Conservation (phyloP, 2,329 filamentous ascomycete genomes). For the Colletotrichum incanum region DNA sequence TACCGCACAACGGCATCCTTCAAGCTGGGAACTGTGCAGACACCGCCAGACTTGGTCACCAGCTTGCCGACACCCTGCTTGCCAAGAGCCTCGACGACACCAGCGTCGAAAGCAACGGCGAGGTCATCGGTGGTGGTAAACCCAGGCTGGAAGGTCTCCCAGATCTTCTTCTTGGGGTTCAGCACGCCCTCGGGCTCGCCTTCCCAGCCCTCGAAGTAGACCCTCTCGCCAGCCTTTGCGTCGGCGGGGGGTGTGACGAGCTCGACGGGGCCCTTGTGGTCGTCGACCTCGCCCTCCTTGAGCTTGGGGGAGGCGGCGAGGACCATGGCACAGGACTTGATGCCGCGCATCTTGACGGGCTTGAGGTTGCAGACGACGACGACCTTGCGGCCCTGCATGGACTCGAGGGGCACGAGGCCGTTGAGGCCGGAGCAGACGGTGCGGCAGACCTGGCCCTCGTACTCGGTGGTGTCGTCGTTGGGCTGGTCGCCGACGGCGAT, state of each 20-base stretch:
- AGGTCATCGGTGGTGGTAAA: conserved; percentile 89
- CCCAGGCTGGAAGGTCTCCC: conserved; percentile 96
- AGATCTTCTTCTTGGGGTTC: conserved; percentile 99
- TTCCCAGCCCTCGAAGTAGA: conserved; percentile 95
- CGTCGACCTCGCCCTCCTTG: conserved; percentile 85
- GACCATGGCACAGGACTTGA: conserved; percentile 88
- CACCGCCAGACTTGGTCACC: conserved; percentile 82
- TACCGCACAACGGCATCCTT: conserved; percentile 88
- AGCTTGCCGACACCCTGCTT: conserved; percentile 79
- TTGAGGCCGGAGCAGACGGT: conserved; percentile 98
- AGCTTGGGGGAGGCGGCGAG: conserved; percentile 90
- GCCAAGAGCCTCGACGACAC: conserved; percentile 81
- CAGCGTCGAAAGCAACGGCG: conserved; percentile 90
- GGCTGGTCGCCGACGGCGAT: conserved; percentile 93
- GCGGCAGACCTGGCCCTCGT: conserved; percentile 91
- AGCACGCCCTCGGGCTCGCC: conserved; percentile 93
- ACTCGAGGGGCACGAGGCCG: conserved; percentile 90
- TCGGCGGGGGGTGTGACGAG: conserved; percentile 87
- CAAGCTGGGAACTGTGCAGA: conserved; percentile 87
- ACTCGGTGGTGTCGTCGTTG: conserved; percentile 91
- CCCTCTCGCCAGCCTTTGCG: conserved; percentile 85
- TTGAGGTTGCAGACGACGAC: conserved; percentile 98
- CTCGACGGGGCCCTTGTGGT: conserved; percentile 93
- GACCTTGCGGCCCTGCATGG: conserved; percentile 97
- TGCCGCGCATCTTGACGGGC: conserved; percentile 98